Conservation (phyloP, 2,329 filamentous ascomycete genomes). For the Arthrinium phaeospermum region DNA sequence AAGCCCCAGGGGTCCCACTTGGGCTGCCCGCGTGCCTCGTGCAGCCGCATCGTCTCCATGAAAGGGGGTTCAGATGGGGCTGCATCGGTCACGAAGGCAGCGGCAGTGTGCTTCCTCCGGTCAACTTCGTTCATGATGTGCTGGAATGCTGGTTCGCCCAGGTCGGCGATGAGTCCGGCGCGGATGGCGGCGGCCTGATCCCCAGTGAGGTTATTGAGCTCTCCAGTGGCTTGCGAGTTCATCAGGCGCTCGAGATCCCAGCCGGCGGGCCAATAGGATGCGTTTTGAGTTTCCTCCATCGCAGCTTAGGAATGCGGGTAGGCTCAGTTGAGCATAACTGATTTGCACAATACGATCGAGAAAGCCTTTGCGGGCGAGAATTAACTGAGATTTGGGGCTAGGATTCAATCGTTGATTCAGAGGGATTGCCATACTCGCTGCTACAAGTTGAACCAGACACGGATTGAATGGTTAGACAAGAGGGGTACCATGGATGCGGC, state of each 20-base stretch:
- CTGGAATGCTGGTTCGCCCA: constrained; percentile 26
- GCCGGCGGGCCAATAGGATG: constrained; percentile 26
- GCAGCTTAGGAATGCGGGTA: too few species aligned
- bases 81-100: not conserved
- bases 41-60: constrained; percentile 26
- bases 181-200: constrained; percentile 24
- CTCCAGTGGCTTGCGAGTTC: constrained; percentile 23
- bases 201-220: constrained; percentile 16
- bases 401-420: too few species aligned
- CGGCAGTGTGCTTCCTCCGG: constrained; percentile 15
- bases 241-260: constrained; percentile 29
- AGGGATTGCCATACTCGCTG: too few species aligned
- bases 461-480: too few species aligned
- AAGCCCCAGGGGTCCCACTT: constrained; percentile 28
- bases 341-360: too few species aligned
- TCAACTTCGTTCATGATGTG: constrained; percentile 27
- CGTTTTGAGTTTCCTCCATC: too few species aligned
- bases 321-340: too few species aligned
- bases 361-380: too few species aligned
- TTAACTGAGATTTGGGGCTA: too few species aligned
- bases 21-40: constrained; percentile 17
- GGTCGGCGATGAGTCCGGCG: constrained; percentile 26
- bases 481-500: too few species aligned
- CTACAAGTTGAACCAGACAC: too few species aligned
- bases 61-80: constrained; percentile 23